Percentiles rank a stretch among this genome's conserved stretches.
These are phyloP conservation scores for Amanita rimosa DNA, from an alignment of 768 basidiomycete genomes.

Conservation along the genomic window DNA sequence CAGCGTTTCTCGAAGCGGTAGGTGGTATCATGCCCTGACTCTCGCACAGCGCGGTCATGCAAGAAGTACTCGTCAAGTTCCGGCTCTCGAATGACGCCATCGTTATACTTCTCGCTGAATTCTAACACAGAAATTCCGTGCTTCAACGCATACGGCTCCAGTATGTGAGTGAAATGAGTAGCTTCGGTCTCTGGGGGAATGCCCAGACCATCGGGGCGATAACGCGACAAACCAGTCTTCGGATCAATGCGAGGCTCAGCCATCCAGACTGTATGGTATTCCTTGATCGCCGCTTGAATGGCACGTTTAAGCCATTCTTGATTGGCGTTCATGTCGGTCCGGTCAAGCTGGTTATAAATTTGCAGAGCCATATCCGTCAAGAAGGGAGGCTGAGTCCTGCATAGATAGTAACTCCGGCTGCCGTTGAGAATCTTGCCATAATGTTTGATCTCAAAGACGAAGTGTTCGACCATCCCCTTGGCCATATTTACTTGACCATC, in stretches of 20 bases:
- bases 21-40: slow-evolving; percentile 93
- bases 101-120: slow-evolving; percentile 94
- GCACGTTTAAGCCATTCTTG: slow-evolving; percentile 90
- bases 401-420: slow-evolving; percentile 90
- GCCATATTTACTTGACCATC: slow-evolving; percentile 93
- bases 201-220: slow-evolving; percentile 86
- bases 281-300: slow-evolving; percentile 96
- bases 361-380: slow-evolving; percentile 97
- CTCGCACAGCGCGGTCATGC: slow-evolving; percentile 92
- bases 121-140: slow-evolving; percentile 90
- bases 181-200: slow-evolving; percentile 99
- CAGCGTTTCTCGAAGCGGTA: slow-evolving; percentile 98
- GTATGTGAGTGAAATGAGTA: slow-evolving; percentile 93
- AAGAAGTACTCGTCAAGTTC: slow-evolving; percentile 94
- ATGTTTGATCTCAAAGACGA: slow-evolving; percentile 97
- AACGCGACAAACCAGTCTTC: slow-evolving; percentile 90
- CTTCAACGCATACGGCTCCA: slow-evolving; percentile 90
- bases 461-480: slow-evolving; percentile 97
- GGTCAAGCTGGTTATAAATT: slow-evolving; percentile 93
- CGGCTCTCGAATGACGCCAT: slow-evolving; percentile 73
- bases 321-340: slow-evolving; percentile 69
- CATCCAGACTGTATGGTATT: slow-evolving; percentile 98
- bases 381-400: slow-evolving; percentile 96
- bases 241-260: slow-evolving; percentile 90
- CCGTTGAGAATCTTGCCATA: slow-evolving; percentile 97